Base-by-base conservation (phyloP, 2,329 filamentous ascomycete species). In the Lachnellula cervina region DNA sequence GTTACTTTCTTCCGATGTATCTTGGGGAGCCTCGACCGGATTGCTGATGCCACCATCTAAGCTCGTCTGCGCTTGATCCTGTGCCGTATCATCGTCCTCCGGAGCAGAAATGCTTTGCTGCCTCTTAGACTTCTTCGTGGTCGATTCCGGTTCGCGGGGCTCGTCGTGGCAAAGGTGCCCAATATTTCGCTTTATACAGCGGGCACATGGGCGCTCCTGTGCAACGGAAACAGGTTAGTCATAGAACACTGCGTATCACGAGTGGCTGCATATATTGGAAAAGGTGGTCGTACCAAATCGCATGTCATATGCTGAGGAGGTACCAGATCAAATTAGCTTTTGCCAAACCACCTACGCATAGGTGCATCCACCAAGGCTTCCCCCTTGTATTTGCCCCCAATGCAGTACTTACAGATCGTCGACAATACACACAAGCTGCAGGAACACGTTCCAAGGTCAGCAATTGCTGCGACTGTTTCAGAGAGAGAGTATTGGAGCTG, bases 151-250 rank as follows among this genome's bases (percentile, higher is more conserved):
- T 69, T 99, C 93, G 73, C 93, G 87, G 64, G 92, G 93, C 75
- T 97, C 94, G 74, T 99, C 94, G 77, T 97, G 94, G 74, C 94
- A 99, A 64, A 99, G 81, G 74, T 99, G 94, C 68, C 93, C 94
- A 73, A 99, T 99, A 76, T 96, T 96, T 70, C 94, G 87, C 77
- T 97, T 99, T 75, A 97, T 90, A 79, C 94, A 99, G 76, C 94
- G 84, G 68, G 90, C 93, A 81, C 94, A 99, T 69, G 94, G 94
- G 71, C 94, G 87, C 78, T 96, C 90, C 90, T 95, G 73, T 67
- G 63, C 56, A 57, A 68, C 67, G 56, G 56, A 57, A 58, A 57
- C 48, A 47, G 54, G 59, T 68, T 66, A 68, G 66, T 64, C 62
- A 66, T 61, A 60, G 56, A 62, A 57, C 54, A 63, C 59, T 61